Conservation (phyloP, 352 stramenopile genomes). For the Phytophthora hybrid region DNA sequence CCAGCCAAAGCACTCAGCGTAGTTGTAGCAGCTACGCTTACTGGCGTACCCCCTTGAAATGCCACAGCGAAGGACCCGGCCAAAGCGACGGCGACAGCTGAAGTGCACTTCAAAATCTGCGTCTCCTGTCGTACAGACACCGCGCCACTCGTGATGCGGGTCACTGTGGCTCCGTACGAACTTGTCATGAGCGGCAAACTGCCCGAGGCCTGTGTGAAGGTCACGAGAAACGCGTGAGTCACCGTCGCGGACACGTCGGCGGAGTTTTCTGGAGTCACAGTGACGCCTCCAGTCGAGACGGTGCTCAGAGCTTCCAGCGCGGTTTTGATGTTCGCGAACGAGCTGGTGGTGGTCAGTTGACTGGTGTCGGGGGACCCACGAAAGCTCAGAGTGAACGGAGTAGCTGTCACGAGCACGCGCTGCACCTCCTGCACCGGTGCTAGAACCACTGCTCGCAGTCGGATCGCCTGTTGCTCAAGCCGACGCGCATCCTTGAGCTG, state of each 20-base stretch:
- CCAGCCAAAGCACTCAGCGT: conserved; percentile 39
- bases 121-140: conserved; percentile 72
- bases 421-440: conserved; percentile 63
- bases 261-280: conserved; percentile 58
- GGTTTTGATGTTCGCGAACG: conserved; percentile 54
- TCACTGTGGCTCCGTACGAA: conserved; percentile 43
- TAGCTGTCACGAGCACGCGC: conserved; percentile 49
- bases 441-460: conserved; percentile 63
- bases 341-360: conserved; percentile 44
- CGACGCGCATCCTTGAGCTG: conserved; percentile 91
- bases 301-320: conserved; percentile 87
- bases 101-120: conserved; percentile 80
- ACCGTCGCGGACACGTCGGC: conserved; percentile 43
- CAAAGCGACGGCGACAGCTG: conserved; percentile 37
- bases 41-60: conserved; percentile 49
- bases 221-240: conserved; percentile 67
- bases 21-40: conserved; percentile 53
- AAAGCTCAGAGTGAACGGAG: conserved; percentile 66
- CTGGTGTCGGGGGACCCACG: conserved; percentile 51
- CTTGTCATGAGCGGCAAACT: conserved; percentile 53
- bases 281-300: conserved; percentile 79
- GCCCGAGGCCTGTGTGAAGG: conserved; percentile 65
- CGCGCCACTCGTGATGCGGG: conserved; percentile 45
- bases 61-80: conserved; percentile 65
- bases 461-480: conserved; percentile 73